Conservation (phyloP, 495 filamentous ascomycete genomes). For the Penicillium cinerascens region DNA sequence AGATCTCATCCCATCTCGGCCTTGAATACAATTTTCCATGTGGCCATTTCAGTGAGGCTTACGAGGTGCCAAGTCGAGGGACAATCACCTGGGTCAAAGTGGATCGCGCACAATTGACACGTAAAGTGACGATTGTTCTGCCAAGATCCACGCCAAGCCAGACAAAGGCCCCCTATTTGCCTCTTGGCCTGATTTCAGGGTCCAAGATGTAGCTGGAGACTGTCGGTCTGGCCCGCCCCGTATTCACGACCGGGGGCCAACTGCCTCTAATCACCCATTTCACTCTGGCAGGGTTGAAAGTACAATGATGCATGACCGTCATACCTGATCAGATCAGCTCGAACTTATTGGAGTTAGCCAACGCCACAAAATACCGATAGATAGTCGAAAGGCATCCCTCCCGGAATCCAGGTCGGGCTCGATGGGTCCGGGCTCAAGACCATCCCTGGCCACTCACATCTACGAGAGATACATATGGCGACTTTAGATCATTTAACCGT, state of each 20-base stretch:
- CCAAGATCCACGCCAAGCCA: conserved; percentile 12
- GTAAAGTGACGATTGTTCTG: conserved; percentile 12
- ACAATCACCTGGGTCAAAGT: background rate
- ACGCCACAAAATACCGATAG: too few relatives aligned
- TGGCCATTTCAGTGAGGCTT: background rate
- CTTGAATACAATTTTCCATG: background rate
- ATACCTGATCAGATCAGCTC: too few relatives aligned
- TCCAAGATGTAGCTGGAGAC: background rate
- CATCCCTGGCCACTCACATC: background rate
- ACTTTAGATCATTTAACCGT: background rate
- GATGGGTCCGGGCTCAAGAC: background rate
- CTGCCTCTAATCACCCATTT: background rate
- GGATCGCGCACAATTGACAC: conserved; percentile 13
- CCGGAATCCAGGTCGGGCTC: background rate
- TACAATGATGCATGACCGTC: background rate
- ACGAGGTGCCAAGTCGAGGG: background rate
- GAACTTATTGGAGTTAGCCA: too few relatives aligned
- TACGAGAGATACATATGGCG: background rate
- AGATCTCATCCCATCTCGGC: too few relatives aligned
- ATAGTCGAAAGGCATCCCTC: background rate
- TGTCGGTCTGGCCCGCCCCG: background rate
- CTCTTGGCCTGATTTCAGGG: background rate
- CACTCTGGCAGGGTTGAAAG: background rate
- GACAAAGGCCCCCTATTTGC: background rate
- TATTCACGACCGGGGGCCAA: background rate